Evolutionary conservation across 257 asterid genomes (phyloP).

Genomic region (Primulina tabacum): DNA sequence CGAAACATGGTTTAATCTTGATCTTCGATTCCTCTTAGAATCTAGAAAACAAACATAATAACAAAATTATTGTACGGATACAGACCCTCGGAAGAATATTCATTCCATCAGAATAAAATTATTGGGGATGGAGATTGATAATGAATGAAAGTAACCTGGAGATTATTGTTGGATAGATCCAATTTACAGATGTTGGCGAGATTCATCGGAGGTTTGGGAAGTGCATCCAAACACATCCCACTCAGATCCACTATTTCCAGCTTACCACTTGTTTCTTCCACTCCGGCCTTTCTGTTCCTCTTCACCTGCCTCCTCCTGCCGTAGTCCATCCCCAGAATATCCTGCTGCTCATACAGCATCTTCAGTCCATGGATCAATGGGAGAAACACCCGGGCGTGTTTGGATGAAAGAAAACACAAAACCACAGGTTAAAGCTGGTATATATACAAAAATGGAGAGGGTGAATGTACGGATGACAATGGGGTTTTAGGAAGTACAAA

Average conservation of each 20-base stretch:
- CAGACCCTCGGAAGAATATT: too few relatives aligned
- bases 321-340: neutral
- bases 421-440: too few relatives aligned
- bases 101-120: too few relatives aligned
- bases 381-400: too few relatives aligned
- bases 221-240: conserved; percentile 56
- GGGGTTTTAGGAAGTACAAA: neutral
- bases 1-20: too few relatives aligned
- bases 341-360: neutral
- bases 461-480: neutral
- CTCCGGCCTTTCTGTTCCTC: neutral
- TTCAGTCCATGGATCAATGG: too few relatives aligned
- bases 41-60: too few relatives aligned
- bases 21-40: too few relatives aligned
- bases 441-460: too few relatives aligned
- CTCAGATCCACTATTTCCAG: conserved; percentile 72
- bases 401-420: too few relatives aligned
- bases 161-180: conserved; percentile 84
- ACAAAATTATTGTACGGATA: too few relatives aligned
- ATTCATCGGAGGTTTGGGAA: conserved; percentile 55
- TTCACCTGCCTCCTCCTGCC: neutral
- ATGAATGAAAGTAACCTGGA: conserved; percentile 41
- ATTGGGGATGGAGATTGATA: too few relatives aligned
- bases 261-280: neutral
- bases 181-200: conserved; percentile 60